Evolutionary conservation across 2,329 filamentous ascomycete species (phyloP).

Genomic region (Sporothrix pallida): DNA sequence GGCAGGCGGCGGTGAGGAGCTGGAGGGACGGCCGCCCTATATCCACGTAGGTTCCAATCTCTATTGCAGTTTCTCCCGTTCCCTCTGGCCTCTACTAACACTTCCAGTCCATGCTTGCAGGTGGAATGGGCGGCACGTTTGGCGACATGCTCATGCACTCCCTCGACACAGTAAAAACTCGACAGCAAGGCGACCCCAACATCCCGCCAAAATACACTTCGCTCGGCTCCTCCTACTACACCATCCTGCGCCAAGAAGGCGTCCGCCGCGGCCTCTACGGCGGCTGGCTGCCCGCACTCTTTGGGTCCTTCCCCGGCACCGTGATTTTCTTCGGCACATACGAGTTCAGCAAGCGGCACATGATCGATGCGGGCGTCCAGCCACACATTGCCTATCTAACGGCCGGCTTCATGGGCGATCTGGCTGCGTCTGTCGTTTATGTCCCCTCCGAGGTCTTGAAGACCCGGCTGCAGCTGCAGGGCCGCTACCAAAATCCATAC

Average conservation of each 20-base stretch:
- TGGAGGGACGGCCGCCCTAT: conserved; percentile 66
- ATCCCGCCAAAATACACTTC: conserved; percentile 92
- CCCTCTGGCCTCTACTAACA: conserved; percentile 26
- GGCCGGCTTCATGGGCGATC: conserved; percentile 89
- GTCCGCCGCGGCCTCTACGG: conserved; percentile 85
- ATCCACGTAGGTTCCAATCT: conserved; percentile 58
- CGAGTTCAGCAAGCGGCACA: conserved; percentile 87
- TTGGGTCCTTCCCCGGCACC: conserved; percentile 92
- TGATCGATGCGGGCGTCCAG: conserved; percentile 84
- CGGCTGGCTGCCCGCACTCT: conserved; percentile 87
- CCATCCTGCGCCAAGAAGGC: conserved; percentile 91
- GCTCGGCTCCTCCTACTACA: conserved; percentile 87
- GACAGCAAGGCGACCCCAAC: conserved; percentile 94
- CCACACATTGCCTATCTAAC: conserved; percentile 84
- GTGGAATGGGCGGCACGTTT: conserved; percentile 87
- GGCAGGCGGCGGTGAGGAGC: conserved; percentile 44
- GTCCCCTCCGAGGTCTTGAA: conserved; percentile 98
- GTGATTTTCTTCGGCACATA: conserved; percentile 96
- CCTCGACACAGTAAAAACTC: conserved; percentile 96
- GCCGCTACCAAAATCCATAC: conserved; percentile 90
- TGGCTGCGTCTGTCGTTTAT: conserved; percentile 90
- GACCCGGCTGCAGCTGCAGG: conserved; percentile 93
- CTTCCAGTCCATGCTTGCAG: conserved; percentile 86
- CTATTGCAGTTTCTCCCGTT: neutral
- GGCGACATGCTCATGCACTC: conserved; percentile 99